Percentiles rank a stretch among this genome's conserved stretches.
Evolutionary conservation across 495 filamentous ascomycete genomes (phyloP).

Genomic region (Lasiosphaeria miniovina): DNA sequence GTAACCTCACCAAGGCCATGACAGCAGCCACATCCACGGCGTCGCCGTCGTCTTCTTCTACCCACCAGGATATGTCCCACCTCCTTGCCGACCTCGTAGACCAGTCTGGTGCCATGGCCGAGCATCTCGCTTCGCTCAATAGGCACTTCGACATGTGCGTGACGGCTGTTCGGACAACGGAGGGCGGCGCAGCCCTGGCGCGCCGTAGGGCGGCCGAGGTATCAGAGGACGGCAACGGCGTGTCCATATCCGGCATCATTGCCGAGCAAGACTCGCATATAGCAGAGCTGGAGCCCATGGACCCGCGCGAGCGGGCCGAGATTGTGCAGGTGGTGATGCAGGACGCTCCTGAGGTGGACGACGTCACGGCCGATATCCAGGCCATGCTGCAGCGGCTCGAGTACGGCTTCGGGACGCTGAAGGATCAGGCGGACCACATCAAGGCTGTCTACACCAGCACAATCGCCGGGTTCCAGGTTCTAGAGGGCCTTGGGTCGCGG

Average conservation of each 20-base stretch:
- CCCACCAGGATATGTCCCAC: slow-evolving; percentile 56
- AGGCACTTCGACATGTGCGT: slow-evolving; percentile 93
- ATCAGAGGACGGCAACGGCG: slow-evolving; percentile 57
- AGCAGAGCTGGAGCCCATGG: slow-evolving; percentile 65
- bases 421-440: slow-evolving; percentile 56
- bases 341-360: slow-evolving; percentile 84
- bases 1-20: slow-evolving; percentile 40
- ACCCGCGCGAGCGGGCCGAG: slow-evolving; percentile 70
- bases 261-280: slow-evolving; percentile 57
- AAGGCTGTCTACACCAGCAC: slow-evolving; percentile 45
- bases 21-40: slow-evolving; percentile 30
- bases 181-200: slow-evolving; percentile 77
- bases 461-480: slow-evolving; percentile 57
- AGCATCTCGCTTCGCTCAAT: slow-evolving; percentile 76
- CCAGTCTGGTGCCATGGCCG: slow-evolving; percentile 81
- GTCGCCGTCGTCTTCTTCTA: slow-evolving; percentile 37
- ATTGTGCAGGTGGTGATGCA: slow-evolving; percentile 79
- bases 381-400: slow-evolving; percentile 77
- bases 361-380: slow-evolving; percentile 81
- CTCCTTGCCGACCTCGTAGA: slow-evolving; percentile 71
- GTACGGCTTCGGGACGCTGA: slow-evolving; percentile 54
- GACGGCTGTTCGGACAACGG: slow-evolving; percentile 85
- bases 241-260: slow-evolving; percentile 55
- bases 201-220: slow-evolving; percentile 52
- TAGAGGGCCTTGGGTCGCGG: slow-evolving; percentile 64